Conservation (phyloP, 345 rosid species). For the Gossypium australe region DNA sequence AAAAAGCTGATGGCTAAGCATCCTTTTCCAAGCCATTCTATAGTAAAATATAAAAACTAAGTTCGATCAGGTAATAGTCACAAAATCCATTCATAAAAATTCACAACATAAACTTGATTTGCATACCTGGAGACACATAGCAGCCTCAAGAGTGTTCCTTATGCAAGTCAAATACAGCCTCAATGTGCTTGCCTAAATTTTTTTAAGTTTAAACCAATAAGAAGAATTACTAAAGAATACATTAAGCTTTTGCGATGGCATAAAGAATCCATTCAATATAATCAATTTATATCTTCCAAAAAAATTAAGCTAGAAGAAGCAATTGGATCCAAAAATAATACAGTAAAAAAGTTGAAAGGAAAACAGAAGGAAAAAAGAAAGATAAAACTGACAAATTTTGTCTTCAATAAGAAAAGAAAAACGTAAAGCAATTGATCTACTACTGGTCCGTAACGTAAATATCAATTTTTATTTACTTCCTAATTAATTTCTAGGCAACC, state of each 20-base stretch:
- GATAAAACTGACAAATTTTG: neutral
- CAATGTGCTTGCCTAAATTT: slow-evolving; percentile 60
- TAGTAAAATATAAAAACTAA: neutral
- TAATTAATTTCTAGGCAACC: slow-evolving; percentile 3
- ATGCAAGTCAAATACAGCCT: slow-evolving; percentile 78
- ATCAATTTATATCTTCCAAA: neutral
- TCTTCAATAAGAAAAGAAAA: neutral
- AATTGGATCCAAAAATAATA: neutral
- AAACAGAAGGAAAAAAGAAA: neutral
- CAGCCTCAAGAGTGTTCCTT: slow-evolving; percentile 85
- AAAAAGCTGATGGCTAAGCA: neutral
- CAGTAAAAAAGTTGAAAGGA: neutral
- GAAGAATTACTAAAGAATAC: slow-evolving; percentile 1
- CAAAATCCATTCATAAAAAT: neutral
- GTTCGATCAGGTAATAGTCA: neutral
- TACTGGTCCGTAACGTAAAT: neutral
- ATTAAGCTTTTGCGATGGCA: neutral
- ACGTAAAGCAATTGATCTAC: neutral
- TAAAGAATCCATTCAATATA: neutral
- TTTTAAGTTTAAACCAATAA: slow-evolving; percentile 1
- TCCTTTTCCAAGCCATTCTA: slow-evolving; percentile 1
- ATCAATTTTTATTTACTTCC: neutral
- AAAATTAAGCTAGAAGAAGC: neutral
- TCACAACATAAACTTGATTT: neutral
- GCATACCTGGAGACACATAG: slow-evolving; percentile 86